Evolutionary conservation across 768 basidiomycete genomes (phyloP), one percentile per base, ranked within the genome.

Genomic region (Mycena venus): DNA sequence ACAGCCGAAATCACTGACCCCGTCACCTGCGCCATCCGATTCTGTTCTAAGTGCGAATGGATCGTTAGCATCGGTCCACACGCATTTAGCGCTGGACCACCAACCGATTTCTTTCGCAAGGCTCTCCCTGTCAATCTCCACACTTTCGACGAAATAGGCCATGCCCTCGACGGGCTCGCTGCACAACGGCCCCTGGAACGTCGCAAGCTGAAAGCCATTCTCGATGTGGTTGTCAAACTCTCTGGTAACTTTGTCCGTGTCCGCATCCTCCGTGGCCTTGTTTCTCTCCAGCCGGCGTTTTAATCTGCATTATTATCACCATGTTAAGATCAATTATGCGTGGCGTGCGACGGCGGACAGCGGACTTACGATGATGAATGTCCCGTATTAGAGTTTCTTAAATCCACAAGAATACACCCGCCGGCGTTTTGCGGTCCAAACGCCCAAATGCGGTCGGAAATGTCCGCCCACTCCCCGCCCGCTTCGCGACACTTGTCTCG

Each of bases 91-190:
- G n/a, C n/a, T 31, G 60, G 17, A 82, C 90, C n/a, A 82, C 90
- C 38, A 69, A 92, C 95, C 90, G 51, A 91, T 91, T 78, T 95
- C 94, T 76, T 88, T 91, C 72, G 89, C 88, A 44, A 96, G 82
- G 29, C 85, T 86, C 49, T 88, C 89, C 60, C 79, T 79, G 76
- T 96, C 90, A 25, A 96, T 85, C 17, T 90, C 87, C 3, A 99
- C 84, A 31, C 85, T 86, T 80, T 99, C 97, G 1, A 99, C 89
- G 73, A 98, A 95, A 84, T 94, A 99, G 0, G 93, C 96, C 86
- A 99, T 85, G 0, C 98, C 98, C 76, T 97, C 94, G 10, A 99
- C 91, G 2, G 98, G 98, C 82, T 99, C 98, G 9, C 93, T 94
- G 77, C 98, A 99, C 23, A 99, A 84, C 15, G 98, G 98, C 0